Percentiles rank a stretch among this genome's conserved stretches.
These are phyloP conservation scores for Mucor piriformis DNA, from an alignment of 371 early-diverging fungal genomes.

Conservation along the genomic window DNA sequence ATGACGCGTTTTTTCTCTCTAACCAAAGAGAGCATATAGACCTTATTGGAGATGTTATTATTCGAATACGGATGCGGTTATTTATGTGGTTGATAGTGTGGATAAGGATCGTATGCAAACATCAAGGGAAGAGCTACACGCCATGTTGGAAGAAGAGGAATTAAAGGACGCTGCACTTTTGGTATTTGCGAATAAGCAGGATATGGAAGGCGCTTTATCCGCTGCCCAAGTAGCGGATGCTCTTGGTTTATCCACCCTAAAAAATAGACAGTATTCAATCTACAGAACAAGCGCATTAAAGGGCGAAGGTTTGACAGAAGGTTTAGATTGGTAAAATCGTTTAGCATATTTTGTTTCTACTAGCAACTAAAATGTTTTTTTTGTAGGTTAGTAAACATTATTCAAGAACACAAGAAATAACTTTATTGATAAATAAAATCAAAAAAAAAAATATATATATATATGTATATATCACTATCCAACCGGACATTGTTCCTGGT, in stretches of 20 bases:
- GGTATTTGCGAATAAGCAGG: constrained; percentile 93
- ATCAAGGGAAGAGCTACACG: constrained; percentile 86
- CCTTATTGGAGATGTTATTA: constrained; percentile 67
- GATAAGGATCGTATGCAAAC: constrained; percentile 90
- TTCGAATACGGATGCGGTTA: constrained; percentile 90
- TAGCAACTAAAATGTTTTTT: too few relatives aligned
- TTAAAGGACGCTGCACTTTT: constrained; percentile 80
- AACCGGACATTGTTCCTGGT: too few relatives aligned
- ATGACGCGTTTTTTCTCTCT: not conserved
- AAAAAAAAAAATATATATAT: not conserved
- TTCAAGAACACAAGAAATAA: constrained; percentile 54
- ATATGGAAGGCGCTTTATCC: constrained; percentile 88
- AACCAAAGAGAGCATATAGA: constrained; percentile 24
- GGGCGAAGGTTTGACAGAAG: constrained; percentile 96
- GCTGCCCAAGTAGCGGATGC: constrained; percentile 86
- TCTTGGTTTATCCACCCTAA: constrained; percentile 80
- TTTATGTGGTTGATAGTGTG: constrained; percentile 95
- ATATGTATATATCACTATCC: too few relatives aligned
- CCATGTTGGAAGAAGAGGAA: constrained; percentile 90
- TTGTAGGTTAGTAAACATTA: constrained; percentile 56
- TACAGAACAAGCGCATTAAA: constrained; percentile 93
- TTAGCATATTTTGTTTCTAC: too few relatives aligned
- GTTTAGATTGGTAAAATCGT: constrained; percentile 83
- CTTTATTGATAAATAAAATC: not conserved
- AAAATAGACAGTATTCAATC: constrained; percentile 90